Conservation (phyloP, 1,139 yeast species). For the Hansenula sp. region DNA sequence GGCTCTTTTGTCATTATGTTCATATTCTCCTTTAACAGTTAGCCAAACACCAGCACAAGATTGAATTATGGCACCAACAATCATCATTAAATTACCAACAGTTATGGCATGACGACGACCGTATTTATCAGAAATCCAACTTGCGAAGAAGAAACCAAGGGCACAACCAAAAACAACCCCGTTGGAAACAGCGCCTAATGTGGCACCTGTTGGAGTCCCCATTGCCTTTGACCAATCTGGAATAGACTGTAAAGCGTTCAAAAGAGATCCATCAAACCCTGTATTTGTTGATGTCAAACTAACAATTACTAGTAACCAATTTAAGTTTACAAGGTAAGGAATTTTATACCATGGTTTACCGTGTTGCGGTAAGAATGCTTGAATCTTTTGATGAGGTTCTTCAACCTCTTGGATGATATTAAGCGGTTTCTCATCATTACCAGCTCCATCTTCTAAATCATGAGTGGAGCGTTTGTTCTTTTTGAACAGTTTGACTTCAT, state of each 20-base stretch:
- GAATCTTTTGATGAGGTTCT: slow-evolving; percentile 5
- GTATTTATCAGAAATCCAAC: slow-evolving; percentile 37
- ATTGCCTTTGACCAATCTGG: slow-evolving; percentile 33
- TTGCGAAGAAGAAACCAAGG: slow-evolving; percentile 23
- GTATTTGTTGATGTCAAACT: slow-evolving; percentile 43
- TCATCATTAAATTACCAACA: slow-evolving; percentile 36
- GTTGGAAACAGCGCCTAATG: slow-evolving; percentile 42
- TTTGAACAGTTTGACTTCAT: slow-evolving; percentile 18
- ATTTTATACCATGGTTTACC: slow-evolving; percentile 31
- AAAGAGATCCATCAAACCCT: slow-evolving; percentile 50
- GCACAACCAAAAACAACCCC: slow-evolving; percentile 51
- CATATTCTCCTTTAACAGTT: slow-evolving; percentile 13
- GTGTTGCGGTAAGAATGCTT: slow-evolving; percentile 24
- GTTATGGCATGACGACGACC: slow-evolving; percentile 45
- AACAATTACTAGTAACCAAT: slow-evolving; percentile 34
- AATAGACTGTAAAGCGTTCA: slow-evolving; percentile 48
- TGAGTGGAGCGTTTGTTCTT: slow-evolving; percentile 6
- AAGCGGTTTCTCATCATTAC: neutral
- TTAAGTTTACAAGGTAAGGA: slow-evolving; percentile 35
- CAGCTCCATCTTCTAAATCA: slow-evolving; percentile 1
- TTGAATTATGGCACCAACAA: slow-evolving; percentile 44
- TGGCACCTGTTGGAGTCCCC: slow-evolving; percentile 39
- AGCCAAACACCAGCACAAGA: slow-evolving; percentile 30
- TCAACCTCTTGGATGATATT: neutral
- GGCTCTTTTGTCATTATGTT: slow-evolving; percentile 18